These are phyloP conservation scores for Jamesozyma lodderae DNA, from an alignment of 805 yeast genomes.

Conservation along the genomic window DNA sequence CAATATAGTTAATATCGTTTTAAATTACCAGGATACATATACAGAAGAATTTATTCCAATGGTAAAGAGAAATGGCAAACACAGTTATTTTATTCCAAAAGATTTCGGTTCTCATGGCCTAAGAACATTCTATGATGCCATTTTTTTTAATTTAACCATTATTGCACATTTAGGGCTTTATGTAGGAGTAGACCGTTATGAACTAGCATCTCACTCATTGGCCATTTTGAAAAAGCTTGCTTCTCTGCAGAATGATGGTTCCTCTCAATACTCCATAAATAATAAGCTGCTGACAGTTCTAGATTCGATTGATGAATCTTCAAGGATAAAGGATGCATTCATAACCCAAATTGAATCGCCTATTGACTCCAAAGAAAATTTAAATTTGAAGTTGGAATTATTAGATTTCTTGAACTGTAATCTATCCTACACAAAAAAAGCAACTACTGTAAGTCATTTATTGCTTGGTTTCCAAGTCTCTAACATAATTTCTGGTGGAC, in stretches of 20 bases:
- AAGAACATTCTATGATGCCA: conserved; percentile 59
- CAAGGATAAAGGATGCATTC: conserved; percentile 62
- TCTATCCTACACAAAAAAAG: conserved; percentile 35
- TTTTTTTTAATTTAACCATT: conserved; percentile 59
- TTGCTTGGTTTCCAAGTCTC: conserved; percentile 62
- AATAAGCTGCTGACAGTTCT: conserved; percentile 62
- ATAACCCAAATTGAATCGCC: conserved; percentile 54
- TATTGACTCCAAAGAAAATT: conserved; percentile 31
- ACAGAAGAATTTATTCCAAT: conserved; percentile 35
- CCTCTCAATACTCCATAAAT: conserved; percentile 35
- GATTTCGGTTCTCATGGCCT: conserved; percentile 49
- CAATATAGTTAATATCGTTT: conserved; percentile 35
- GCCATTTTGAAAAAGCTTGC: conserved; percentile 45
- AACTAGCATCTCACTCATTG: conserved; percentile 47
- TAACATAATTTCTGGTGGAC: conserved; percentile 44
- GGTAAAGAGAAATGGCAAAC: conserved; percentile 25
- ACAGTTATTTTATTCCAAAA: conserved; percentile 25
- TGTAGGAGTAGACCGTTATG: conserved; percentile 46
- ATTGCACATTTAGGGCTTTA: conserved; percentile 70
- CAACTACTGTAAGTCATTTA: conserved; percentile 58
- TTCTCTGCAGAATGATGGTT: conserved; percentile 21
- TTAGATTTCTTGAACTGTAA: conserved; percentile 49
- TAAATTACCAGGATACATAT: conserved; percentile 51
- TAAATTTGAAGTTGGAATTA: conserved; percentile 47
- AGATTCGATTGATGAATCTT: conserved; percentile 70